A percentile compares a stretch with the other conserved stretches of the same genome.
Conservation (phyloP, 768 basidiomycete species). For the Suillus subalutaceus region DNA sequence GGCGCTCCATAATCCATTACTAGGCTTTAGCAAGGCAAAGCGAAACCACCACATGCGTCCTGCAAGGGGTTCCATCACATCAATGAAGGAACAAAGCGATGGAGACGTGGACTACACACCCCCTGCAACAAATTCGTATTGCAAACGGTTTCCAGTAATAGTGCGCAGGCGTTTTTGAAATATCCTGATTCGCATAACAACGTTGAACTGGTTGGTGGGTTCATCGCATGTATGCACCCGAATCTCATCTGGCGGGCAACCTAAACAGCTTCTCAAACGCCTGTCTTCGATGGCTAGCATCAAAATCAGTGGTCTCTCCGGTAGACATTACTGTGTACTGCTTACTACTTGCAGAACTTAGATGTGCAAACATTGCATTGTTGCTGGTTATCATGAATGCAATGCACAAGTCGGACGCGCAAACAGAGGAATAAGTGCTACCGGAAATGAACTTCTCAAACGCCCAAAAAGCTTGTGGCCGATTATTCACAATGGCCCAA, state of each 20-base stretch:
- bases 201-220: not conserved
- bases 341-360: not conserved
- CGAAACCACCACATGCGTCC: not conserved
- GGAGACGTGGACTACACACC: slow-evolving; percentile 19
- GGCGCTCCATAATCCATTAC: not conserved
- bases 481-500: not conserved
- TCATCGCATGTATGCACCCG: not conserved
- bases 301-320: not conserved
- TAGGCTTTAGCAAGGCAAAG: too few relatives aligned
- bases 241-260: not conserved
- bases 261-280: not conserved
- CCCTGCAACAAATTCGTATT: slow-evolving; percentile 9
- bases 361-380: not conserved
- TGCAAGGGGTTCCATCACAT: not conserved
- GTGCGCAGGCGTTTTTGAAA: not conserved
- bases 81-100: not conserved
- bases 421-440: not conserved
- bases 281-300: not conserved
- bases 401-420: not conserved
- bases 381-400: not conserved
- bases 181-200: not conserved
- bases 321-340: not conserved
- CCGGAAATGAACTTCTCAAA: not conserved
- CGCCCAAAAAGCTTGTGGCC: not conserved
- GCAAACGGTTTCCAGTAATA: too few relatives aligned